Base-by-base conservation (phyloP, 306 rosid species). In the Acacia crassicarpa region DNA sequence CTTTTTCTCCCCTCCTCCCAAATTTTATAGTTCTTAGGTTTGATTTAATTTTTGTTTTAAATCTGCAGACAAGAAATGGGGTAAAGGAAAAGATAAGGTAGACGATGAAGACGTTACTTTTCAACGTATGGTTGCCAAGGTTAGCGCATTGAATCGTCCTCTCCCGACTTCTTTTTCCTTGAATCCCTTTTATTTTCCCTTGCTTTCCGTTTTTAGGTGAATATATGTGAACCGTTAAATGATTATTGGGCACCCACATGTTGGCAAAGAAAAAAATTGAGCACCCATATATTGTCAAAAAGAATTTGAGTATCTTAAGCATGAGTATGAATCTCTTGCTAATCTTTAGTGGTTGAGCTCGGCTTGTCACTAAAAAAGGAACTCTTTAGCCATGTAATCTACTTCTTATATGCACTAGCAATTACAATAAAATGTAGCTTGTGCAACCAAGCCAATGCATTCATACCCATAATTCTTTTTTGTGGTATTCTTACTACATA, bases 51-150 rank as follows among this genome's bases (percentile, higher is more conserved):
- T 70, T 51, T 9, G 48, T 27, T 43, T 23, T 0, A 15, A 30
- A 78, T 82, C 25, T 30, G 81, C 93, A 95, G 99, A 95, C 82
- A 95, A 92, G 78, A 95, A 93, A 84, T 91, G 74, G 93, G 98
- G 98, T 14, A 95, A 95, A 80, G 99, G 99, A 35, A 95, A 93
- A 83, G 98, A 95, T 80, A 95, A 93, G 86, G 88, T 95, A 44
- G 99, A 95, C 76, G 99, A 95, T 54, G 99, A 95, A 85, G 99
- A 95, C 67, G 51, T 92, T 84, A 95, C 99, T 49, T 95, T 95
- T 80, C 99, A 95, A 84, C 99, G 99, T 38, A 93, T 95, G 99
- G 99, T 95, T 79, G 98, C 99, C 56, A 95, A 95, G 99, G 99
- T 95, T 95, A 95, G 99, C 96, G 98, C 98, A 90, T 93, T 87